Base-by-base conservation (phyloP, 257 asterid species). In the Petunia axillaris region DNA sequence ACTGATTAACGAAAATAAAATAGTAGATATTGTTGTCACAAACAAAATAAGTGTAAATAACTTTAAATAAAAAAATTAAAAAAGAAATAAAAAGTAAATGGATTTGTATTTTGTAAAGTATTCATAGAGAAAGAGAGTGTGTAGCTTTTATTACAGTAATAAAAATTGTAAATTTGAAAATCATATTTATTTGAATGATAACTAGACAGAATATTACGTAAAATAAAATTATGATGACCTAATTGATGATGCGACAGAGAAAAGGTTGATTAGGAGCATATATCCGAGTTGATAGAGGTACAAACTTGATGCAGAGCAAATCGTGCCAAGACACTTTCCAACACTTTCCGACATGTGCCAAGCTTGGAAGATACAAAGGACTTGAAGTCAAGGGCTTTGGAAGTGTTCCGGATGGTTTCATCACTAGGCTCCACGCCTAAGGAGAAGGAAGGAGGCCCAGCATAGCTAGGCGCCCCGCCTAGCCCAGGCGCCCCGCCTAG, bases 71-170 rank as follows among this genome's bases (percentile, higher is more conserved):
- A 25, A 25, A 25, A 25, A 25, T 25, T 25, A 25, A 25, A 25
- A 25, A 25, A 25, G 25, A 25, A 25, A 25, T 25, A 25, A 25
- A 25, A 25, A 25, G 25, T 25, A 25, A 25, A 44, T 15, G 43
- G 80, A 10, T 43, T 9, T 0, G 5, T 54, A 4, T 71, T 59
- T 6, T 6, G 6, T n/a, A 77, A 57, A 39, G 53, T 39, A 2
- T 58, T 50, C 0, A 6, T 1, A 2, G 16, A 65, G 15, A 59
- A 77, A 5, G 73, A 25, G 2, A 39, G n/a, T 7, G 0, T 15
- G 6, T 59, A 71, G 48, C 81, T 78, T 38, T 78, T 78, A 78
- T 59, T 78, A 5, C 46, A n/a, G 5, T 10, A 55, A 78, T 62
- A 78, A 6, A 62, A 78, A 60, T 78, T 35, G 11, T 60, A 62